Evolutionary conservation across 106 monocot genomes (phyloP), one percentile per base, ranked within the genome.

Genomic region (Platanthera guangdongensis): DNA sequence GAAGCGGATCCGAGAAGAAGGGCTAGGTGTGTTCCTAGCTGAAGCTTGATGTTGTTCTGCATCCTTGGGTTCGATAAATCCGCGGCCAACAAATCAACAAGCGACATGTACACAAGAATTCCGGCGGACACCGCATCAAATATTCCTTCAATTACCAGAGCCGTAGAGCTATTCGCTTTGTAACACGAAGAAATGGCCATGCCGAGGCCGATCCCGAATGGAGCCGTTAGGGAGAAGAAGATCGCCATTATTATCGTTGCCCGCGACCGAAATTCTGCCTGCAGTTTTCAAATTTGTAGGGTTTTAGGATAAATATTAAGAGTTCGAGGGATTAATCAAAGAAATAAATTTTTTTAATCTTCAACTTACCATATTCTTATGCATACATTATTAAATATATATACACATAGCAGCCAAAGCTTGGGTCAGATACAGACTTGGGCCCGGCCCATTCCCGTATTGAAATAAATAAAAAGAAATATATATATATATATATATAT

Each of bases 141-240:
- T 11, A 83, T 9, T 14, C 83, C 83, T 64, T 83, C 83, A 1
- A 83, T 74, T 4, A 70, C 60, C 3, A 83, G 79, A 4, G 83
- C 83, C 0, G 75, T 76, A 4, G 69, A 46, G 69, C 83, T 83
- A 18, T 59, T 70, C 5, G 11, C 10, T 1, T 84, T 15, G 80
- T 80, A 84, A 32, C 62, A 15, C 3, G 76, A 73, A 14, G 83
- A 75, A 3, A 84, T 30, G 6, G 72, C 83, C 7, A 80, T 80
- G 19, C 83, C 83, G 6, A 80, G 16, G 0, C 52, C 79, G 19
- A 84, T 76, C 8, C 83, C 83, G 0, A 72, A 46, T 1, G 83
- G 83, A 7, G 79, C 57, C n/a, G 80, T 84, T 16, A 84, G 52
- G 47, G 83, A 80, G 83, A 84, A 84, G 72, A 84, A 80, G 57